Conservation (phyloP, 768 basidiomycete genomes). For the Chalciporus chontae region DNA sequence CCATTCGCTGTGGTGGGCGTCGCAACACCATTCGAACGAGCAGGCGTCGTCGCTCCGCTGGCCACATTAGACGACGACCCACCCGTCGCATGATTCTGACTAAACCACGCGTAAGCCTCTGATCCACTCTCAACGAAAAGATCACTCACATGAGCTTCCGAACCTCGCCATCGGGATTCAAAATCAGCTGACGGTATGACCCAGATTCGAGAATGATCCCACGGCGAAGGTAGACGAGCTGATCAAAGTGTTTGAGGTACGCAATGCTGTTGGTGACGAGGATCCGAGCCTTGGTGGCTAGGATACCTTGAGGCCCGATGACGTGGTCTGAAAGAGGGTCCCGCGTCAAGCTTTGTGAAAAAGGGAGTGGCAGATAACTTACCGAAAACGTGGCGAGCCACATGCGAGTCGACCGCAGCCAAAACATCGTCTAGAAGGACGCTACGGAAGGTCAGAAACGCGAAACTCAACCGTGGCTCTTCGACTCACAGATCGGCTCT, state of each 20-base stretch:
- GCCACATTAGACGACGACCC: constrained; percentile 38
- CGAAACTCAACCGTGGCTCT: background rate
- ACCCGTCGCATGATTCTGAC: constrained; percentile 45
- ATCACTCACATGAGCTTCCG: constrained; percentile 68
- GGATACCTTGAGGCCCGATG: constrained; percentile 79
- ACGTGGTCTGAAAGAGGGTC: constrained; percentile 59
- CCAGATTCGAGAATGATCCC: constrained; percentile 81
- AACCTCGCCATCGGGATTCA: constrained; percentile 60
- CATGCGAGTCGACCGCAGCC: constrained; percentile 83
- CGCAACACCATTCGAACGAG: constrained; percentile 26
- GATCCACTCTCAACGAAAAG: background rate
- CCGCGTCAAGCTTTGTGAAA: background rate
- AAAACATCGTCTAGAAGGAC: constrained; percentile 88
- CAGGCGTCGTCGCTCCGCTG: constrained; percentile 50
- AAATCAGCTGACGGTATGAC: constrained; percentile 56
- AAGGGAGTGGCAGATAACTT: background rate
- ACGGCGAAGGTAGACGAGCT: constrained; percentile 69
- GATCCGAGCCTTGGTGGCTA: constrained; percentile 79
- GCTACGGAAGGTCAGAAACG: constrained; percentile 31
- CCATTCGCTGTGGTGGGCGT: constrained; percentile 35
- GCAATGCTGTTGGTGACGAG: constrained; percentile 86
- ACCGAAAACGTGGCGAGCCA: constrained; percentile 85
- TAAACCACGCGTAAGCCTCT: constrained; percentile 11
- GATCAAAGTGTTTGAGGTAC: constrained; percentile 77
- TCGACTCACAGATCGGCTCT: constrained; percentile 76